Evolutionary conservation across 176 grass and related monocot species (phyloP).

Genomic region (Panicum miliaceum): DNA sequence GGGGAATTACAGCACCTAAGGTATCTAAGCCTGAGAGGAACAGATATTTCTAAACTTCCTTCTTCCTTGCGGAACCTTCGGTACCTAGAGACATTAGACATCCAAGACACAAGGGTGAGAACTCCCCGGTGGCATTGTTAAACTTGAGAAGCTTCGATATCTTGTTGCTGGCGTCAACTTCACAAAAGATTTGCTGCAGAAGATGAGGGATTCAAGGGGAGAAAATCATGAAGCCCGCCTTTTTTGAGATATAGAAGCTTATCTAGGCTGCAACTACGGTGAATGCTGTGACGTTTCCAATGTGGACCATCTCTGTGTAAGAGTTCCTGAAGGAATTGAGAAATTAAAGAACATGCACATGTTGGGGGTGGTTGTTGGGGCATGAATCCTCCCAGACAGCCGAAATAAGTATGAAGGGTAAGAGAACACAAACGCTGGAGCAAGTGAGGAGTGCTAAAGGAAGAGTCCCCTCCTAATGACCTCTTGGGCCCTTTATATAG

Average conservation of each 20-base stretch:
- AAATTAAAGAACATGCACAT: slow-evolving; percentile 33
- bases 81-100: slow-evolving; percentile 40
- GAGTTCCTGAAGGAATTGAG: slow-evolving; percentile 29
- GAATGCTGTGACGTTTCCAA: slow-evolving; percentile 8
- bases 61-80: slow-evolving; percentile 40
- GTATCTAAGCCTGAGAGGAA: slow-evolving; percentile 13
- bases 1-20: slow-evolving; percentile 39
- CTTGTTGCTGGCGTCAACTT: slow-evolving; percentile 18
- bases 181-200: background rate
- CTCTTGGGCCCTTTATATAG: too few species aligned
- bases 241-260: background rate
- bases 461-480: too few species aligned
- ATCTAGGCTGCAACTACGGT: background rate
- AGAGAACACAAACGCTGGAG: too few species aligned
- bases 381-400: too few species aligned
- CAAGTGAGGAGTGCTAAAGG: too few species aligned
- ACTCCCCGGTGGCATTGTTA: background rate
- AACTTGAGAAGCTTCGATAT: slow-evolving; percentile 43
- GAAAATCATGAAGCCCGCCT: too few species aligned
- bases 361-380: too few species aligned
- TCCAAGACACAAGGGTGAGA: slow-evolving; percentile 14
- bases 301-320: background rate
- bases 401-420: too few species aligned
- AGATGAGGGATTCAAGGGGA: background rate
- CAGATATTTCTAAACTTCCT: background rate